A percentile compares a stretch with the other conserved stretches of the same genome.
phyloP scores from a whole-genome alignment of 2,329 filamentous ascomycete genomes.

The Fonsecaea multimorphosa region DNA sequence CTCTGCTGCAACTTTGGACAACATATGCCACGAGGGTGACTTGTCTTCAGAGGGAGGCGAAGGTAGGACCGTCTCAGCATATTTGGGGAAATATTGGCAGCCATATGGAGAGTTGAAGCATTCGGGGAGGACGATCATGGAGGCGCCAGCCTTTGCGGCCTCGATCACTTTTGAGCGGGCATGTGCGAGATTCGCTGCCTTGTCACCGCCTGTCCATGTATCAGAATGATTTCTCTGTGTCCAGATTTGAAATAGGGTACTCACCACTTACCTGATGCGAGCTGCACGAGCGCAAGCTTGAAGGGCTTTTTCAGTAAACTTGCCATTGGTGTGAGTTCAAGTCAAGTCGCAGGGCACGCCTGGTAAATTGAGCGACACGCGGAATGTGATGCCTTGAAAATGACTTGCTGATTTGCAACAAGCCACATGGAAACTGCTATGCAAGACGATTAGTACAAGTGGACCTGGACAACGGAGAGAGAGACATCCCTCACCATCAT shows the following conservation, averaged over 20 bases:
- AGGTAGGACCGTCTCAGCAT: conserved; percentile 86
- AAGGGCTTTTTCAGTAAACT: conserved; percentile 74
- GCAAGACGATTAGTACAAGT: background rate
- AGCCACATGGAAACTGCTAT: background rate
- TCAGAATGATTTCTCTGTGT: conserved; percentile 28
- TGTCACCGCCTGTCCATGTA: conserved; percentile 68
- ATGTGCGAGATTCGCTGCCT: conserved; percentile 79
- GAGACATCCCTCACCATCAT: background rate
- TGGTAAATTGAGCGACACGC: background rate
- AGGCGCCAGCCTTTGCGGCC: conserved; percentile 76
- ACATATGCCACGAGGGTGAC: conserved; percentile 83
- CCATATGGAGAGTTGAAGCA: conserved; percentile 99
- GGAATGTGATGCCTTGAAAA: background rate
- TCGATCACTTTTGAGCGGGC: conserved; percentile 83
- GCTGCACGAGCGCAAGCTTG: conserved; percentile 81
- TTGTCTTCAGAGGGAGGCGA: conserved; percentile 72
- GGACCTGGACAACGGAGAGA: background rate
- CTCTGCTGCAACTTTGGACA: conserved; percentile 79
- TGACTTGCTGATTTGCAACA: background rate
- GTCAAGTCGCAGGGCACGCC: background rate
- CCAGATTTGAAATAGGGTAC: conserved; percentile 6
- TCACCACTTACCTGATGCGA: conserved; percentile 67
- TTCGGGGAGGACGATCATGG: conserved; percentile 90
- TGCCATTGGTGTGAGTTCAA: conserved; percentile 49
- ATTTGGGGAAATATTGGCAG: conserved; percentile 84